phyloP scores from a whole-genome alignment of 2,329 filamentous ascomycete genomes.

The Fusarium fracticaudum region DNA sequence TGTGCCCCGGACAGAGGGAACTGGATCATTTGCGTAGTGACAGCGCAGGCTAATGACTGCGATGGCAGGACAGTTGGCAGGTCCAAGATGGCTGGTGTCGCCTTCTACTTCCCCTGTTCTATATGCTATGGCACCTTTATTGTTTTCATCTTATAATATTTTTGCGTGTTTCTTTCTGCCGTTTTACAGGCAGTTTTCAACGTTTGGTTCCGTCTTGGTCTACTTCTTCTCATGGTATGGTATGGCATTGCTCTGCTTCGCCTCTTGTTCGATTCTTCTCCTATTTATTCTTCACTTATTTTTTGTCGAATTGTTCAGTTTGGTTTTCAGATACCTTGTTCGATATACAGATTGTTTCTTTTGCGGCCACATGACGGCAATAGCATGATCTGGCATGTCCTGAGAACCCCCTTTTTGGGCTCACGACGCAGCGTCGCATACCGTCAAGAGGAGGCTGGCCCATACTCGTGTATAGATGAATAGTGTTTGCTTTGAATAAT shows the following conservation, averaged over 20 bases:
- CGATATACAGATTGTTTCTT: constrained; percentile 59
- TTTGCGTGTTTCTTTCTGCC: constrained; percentile 18
- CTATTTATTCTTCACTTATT: constrained; percentile 35
- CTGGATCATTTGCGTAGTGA: constrained; percentile 45
- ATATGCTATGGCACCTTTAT: constrained; percentile 52
- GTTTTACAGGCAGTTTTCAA: constrained; percentile 16
- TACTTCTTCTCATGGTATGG: neutral
- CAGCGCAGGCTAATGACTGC: constrained; percentile 58
- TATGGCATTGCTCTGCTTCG: constrained; percentile 36
- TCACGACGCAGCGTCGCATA: constrained; percentile 17
- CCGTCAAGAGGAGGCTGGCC: constrained; percentile 44
- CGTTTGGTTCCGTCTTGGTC: constrained; percentile 14
- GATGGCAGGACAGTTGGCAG: constrained; percentile 58
- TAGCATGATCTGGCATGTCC: constrained; percentile 29
- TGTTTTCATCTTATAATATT: constrained; percentile 45
- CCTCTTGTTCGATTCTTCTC: constrained; percentile 40
- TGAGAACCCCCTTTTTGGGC: constrained; percentile 12
- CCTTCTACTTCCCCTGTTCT: constrained; percentile 54
- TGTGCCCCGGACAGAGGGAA: constrained; percentile 41
- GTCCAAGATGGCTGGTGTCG: constrained; percentile 58
- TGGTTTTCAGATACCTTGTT: constrained; percentile 67
- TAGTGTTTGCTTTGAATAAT: constrained; percentile 48
- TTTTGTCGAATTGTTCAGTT: constrained; percentile 37
- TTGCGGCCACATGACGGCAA: constrained; percentile 40
- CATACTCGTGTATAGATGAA: constrained; percentile 50